Evolutionary conservation across 768 basidiomycete genomes (phyloP), one percentile per base, ranked within the genome.

Genomic region (Gautieria morchelliformis): DNA sequence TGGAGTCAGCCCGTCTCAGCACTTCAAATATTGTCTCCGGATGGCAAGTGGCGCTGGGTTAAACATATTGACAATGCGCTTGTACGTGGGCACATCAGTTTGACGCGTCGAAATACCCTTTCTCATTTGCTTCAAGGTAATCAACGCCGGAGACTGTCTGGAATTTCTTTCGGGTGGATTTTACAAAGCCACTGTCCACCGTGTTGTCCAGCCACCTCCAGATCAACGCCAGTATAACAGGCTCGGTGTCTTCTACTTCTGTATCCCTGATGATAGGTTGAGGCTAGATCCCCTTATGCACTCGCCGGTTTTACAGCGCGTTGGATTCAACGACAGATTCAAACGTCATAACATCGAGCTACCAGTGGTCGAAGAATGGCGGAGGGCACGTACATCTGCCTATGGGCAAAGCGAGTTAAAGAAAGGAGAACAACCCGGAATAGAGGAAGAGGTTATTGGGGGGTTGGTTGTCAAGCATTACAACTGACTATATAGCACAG

Each of bases 1-100:
- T 72, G 68, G 68, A 71, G 70, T 24, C 72, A 73, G 61, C 72
- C 72, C 3, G 66, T 73, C 1, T 62, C 68, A 1, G 72, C 68
- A 1, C 64, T 73, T 44, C 72, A 73, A 49, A 71, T 73, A 42
- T 60, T 66, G 35, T 66, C 67, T 32, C 67, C 64, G 9, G 69
- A 72, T 32, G 69, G 69, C 3, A 64, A 67, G 56, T 73, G 72
- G 72, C 68, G 67, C 42, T 73, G 68, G 66, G 59, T 73, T 22
- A 63, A 62, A 53, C 72, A 72, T 57, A 63, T 70, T 24, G 68
- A 69, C 6, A 72, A 72, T 56, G 69, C 69, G 3, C 63, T 73
- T 32, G 72, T 72, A 59, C 35, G 67, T 54, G 0, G 4, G 33
- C 30, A 19, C 30, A 22, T 42, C 41, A 12, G 11, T 56, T 19